Conservation (phyloP, 179 eudicot species). For the Vitellaria paradoxa region DNA sequence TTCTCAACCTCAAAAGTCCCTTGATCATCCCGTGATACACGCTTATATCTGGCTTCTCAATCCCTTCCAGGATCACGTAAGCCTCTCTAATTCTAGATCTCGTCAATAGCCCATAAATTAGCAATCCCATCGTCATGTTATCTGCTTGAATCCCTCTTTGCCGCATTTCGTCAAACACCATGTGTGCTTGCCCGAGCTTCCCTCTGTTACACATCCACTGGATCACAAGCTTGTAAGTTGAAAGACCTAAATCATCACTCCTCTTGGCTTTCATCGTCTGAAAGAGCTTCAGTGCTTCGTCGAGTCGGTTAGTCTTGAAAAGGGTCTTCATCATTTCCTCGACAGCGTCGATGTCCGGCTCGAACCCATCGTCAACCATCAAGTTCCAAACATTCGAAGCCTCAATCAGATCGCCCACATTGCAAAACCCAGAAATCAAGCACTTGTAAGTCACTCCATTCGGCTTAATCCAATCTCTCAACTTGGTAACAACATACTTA, state of each 20-base stretch:
- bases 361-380: slow-evolving; percentile 70
- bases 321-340: slow-evolving; percentile 70
- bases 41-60: slow-evolving; percentile 56
- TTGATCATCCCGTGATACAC: slow-evolving; percentile 77
- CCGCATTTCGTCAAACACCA: slow-evolving; percentile 67
- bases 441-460: slow-evolving; percentile 62
- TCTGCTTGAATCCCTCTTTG: slow-evolving; percentile 58
- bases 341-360: slow-evolving; percentile 37
- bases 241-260: slow-evolving; percentile 58
- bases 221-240: slow-evolving; percentile 58
- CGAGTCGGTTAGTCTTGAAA: slow-evolving; percentile 62
- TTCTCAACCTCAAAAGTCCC: slow-evolving; percentile 60
- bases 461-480: slow-evolving; percentile 64
- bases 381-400: slow-evolving; percentile 80
- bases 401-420: slow-evolving; percentile 66
- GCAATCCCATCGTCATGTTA: slow-evolving; percentile 43
- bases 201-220: slow-evolving; percentile 73
- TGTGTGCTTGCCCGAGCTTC: slow-evolving; percentile 49
- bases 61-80: slow-evolving; percentile 40
- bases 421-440: slow-evolving; percentile 74
- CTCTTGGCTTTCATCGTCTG: slow-evolving; percentile 62
- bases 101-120: slow-evolving; percentile 62
- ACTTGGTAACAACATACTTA: slow-evolving; percentile 52
- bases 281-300: slow-evolving; percentile 63
- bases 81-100: slow-evolving; percentile 59